Evolutionary conservation across 331 rosid species (phyloP), one percentile per base, ranked within the genome.

Genomic region (Telfairia occidentalis): DNA sequence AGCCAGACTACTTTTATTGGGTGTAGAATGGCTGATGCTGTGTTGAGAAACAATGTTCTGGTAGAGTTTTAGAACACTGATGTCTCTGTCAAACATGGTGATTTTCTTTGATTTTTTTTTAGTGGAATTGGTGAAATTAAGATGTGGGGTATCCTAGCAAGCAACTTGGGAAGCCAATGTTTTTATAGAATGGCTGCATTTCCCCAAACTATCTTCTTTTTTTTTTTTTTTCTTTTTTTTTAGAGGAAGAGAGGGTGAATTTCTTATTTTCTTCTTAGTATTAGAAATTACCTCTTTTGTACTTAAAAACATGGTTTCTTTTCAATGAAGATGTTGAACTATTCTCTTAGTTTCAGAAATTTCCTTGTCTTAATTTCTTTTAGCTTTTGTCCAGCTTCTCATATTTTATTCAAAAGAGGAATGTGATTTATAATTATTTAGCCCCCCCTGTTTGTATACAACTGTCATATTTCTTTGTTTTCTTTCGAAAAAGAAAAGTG

Each of bases 21-120:
- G n/a, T 65, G 72, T 65, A 37, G 71, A 64, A 64, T 23, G 73
- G 72, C 8, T 65, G 72, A 65, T 65, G 71, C 71, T 35, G 28
- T 63, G 71, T 64, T 37, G 29, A 64, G 29, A 63, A 37, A 40
- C 12, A 38, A 40, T 38, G 32, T 66, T 23, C 0, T 66, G 11
- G 35, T 69, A 69, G 74, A 69, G 74, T 15, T 13, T 43, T 69
- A 50, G 58, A 53, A 53, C 26, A 60, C 30, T 65, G 30, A 38
- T 61, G 2, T 60, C 40, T 30, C 1, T 64, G 71, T 64, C 29
- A 64, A 37, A 21, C 19, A 37, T 67, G 73, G 7, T 67, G 53
- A 67, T 23, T 67, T 65, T 58, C n/a, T 29, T 58, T 30, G 30
- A 10, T 55, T 7, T 32, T 24, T 64, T 34, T 64, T 40, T 12